Evolutionary conservation across 768 basidiomycete genomes (phyloP).

Genomic region (Serendipita sp.): DNA sequence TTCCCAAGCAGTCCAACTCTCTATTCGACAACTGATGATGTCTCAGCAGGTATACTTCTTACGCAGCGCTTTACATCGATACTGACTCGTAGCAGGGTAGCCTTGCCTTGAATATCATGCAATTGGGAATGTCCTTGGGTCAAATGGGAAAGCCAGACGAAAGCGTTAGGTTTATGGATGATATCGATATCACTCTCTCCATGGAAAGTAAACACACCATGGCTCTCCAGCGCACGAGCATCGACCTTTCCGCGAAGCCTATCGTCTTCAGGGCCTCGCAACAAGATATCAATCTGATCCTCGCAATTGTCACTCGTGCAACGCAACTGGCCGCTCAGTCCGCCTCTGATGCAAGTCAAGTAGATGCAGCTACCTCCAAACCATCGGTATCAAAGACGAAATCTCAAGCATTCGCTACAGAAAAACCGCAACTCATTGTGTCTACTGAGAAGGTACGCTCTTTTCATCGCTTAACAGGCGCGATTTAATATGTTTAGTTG

Average conservation of each 20-base stretch:
- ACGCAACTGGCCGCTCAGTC: conserved; percentile 49
- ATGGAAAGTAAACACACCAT: conserved; percentile 57
- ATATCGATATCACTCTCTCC: conserved; percentile 74
- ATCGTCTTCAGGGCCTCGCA: conserved; percentile 91
- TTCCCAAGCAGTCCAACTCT: conserved; percentile 73
- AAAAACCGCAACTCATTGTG: conserved; percentile 33
- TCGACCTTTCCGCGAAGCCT: conserved; percentile 68
- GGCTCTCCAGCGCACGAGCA: conserved; percentile 56
- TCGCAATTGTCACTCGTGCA: conserved; percentile 71
- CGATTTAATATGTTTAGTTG: conserved; percentile 31
- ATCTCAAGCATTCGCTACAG: neutral
- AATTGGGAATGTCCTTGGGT: conserved; percentile 85
- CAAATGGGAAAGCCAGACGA: conserved; percentile 74
- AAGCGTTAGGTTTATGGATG: conserved; percentile 81
- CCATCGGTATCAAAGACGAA: conserved; percentile 9
- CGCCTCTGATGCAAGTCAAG: neutral
- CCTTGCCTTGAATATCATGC: conserved; percentile 59
- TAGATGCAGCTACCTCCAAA: conserved; percentile 8
- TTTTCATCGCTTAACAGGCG: neutral
- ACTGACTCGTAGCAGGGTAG: conserved; percentile 37
- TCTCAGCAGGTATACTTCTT: conserved; percentile 61
- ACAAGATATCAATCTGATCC: conserved; percentile 82
- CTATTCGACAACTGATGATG: conserved; percentile 69
- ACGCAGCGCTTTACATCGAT: neutral
- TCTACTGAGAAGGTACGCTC: conserved; percentile 64